Percentiles rank a stretch among this genome's conserved stretches.
Evolutionary conservation across 108 stramenopile genomes (phyloP).

Genomic region (Nitzschia sp.): DNA sequence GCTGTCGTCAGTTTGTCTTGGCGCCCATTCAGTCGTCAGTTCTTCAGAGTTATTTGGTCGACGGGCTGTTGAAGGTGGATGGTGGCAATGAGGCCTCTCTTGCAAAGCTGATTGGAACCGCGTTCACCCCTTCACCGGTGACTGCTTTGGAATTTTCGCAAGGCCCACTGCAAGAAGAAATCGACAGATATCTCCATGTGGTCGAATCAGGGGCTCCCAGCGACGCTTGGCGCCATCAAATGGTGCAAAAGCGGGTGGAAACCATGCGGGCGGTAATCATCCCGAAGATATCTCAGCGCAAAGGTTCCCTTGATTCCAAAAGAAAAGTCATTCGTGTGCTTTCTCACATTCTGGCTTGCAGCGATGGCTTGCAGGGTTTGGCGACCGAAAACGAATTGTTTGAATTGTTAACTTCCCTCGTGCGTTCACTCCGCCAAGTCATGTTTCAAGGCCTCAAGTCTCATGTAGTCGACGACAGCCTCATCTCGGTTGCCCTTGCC

Average conservation of each 20-base stretch:
- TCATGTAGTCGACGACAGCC: constrained; percentile 8
- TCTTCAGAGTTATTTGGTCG: constrained; percentile 24
- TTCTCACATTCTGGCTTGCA: not conserved
- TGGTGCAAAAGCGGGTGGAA: not conserved
- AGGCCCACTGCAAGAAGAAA: constrained; percentile 27
- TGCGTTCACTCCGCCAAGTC: not conserved
- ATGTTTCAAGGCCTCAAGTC: constrained; percentile 17
- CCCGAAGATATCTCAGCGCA: not conserved
- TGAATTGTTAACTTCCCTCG: not conserved
- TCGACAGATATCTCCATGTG: constrained; percentile 25
- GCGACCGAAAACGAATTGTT: not conserved
- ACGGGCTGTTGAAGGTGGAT: constrained; percentile 2
- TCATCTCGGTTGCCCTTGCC: not conserved
- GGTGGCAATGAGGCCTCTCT: not conserved
- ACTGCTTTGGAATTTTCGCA: not conserved
- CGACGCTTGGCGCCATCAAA: not conserved
- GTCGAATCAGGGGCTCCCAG: constrained; percentile 5
- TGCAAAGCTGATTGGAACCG: constrained; percentile 12
- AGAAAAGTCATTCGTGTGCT: not conserved
- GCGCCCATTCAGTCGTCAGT: not conserved
- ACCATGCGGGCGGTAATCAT: not conserved
- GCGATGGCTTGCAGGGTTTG: not conserved
- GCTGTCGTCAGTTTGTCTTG: constrained; percentile 8
- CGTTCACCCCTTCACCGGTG: not conserved
- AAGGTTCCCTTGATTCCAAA: not conserved